phyloP scores from a whole-genome alignment of 495 filamentous ascomycete species.

The Lasiosphaeria miniovina region DNA sequence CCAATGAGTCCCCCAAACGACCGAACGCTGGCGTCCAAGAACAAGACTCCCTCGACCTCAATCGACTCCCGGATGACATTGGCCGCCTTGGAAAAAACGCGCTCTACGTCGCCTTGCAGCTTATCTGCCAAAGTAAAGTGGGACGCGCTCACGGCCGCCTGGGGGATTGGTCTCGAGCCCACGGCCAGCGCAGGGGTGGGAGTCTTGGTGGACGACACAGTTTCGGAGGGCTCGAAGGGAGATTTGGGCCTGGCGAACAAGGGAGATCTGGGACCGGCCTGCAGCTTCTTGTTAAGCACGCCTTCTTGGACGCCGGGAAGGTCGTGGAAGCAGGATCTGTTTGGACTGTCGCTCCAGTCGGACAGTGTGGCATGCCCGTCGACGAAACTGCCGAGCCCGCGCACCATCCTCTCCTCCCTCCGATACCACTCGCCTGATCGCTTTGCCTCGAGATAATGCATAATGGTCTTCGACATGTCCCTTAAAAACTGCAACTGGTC shows the following conservation, averaged over 20 bases:
- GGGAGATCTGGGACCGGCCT: not conserved
- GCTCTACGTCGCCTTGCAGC: slow-evolving; percentile 15
- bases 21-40: slow-evolving; percentile 46
- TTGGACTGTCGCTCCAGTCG: slow-evolving; percentile 1
- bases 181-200: not conserved
- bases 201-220: not conserved
- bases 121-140: slow-evolving; percentile 1
- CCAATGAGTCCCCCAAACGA: slow-evolving; percentile 20
- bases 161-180: not conserved
- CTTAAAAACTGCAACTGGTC: slow-evolving; percentile 43
- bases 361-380: slow-evolving; percentile 44
- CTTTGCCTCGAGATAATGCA: slow-evolving; percentile 61
- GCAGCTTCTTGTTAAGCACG: slow-evolving; percentile 13
- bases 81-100: slow-evolving; percentile 41
- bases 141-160: not conserved
- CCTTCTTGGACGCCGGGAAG: slow-evolving; percentile 12
- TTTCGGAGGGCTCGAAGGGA: not conserved
- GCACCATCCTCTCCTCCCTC: slow-evolving; percentile 57
- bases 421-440: slow-evolving; percentile 56
- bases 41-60: slow-evolving; percentile 51
- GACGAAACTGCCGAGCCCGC: slow-evolving; percentile 62
- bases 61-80: slow-evolving; percentile 51
- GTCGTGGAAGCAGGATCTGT: slow-evolving; percentile 5
- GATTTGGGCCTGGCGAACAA: not conserved
- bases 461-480: slow-evolving; percentile 53